Conservation (phyloP, 179 eudicot species). For the Actinidia chinensis region DNA sequence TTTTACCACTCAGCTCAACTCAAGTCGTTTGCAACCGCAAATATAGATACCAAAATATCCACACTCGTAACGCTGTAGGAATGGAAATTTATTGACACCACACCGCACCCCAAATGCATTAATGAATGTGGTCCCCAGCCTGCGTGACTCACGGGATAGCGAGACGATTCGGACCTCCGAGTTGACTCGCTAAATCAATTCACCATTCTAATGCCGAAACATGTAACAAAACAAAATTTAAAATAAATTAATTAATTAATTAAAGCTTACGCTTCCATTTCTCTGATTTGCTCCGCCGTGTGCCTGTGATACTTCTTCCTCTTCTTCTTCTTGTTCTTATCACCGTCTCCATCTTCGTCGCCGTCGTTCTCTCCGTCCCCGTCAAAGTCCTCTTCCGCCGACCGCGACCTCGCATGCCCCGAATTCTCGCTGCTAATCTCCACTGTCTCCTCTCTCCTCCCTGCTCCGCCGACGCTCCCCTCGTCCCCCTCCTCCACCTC, state of each 20-base stretch:
- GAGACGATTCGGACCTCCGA: neutral
- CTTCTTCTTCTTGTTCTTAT: constrained; percentile 53
- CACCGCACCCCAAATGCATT: neutral
- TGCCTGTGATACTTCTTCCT: constrained; percentile 93
- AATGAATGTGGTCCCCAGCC: neutral
- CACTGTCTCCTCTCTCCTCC: constrained; percentile 46
- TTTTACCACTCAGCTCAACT: too few species aligned
- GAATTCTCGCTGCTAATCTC: constrained; percentile 95
- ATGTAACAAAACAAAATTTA: neutral
- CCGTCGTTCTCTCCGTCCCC: constrained; percentile 42
- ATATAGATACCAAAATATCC: too few species aligned
- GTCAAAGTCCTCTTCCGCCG: constrained; percentile 64
- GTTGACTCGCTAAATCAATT: neutral
- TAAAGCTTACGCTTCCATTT: constrained; percentile 85
- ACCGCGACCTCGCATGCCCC: constrained; percentile 60
- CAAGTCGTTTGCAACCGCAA: too few species aligned
- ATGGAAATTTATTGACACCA: neutral
- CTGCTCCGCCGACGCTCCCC: constrained; percentile 33
- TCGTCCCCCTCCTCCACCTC: constrained; percentile 52
- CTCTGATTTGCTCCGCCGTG: constrained; percentile 86
- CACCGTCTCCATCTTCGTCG: constrained; percentile 44
- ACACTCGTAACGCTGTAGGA: too few species aligned
- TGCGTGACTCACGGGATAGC: neutral
- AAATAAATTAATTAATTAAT: neutral
- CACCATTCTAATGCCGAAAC: neutral